Evolutionary conservation across 2,329 filamentous ascomycete species (phyloP).

Genomic region (Fusarium sp.): DNA sequence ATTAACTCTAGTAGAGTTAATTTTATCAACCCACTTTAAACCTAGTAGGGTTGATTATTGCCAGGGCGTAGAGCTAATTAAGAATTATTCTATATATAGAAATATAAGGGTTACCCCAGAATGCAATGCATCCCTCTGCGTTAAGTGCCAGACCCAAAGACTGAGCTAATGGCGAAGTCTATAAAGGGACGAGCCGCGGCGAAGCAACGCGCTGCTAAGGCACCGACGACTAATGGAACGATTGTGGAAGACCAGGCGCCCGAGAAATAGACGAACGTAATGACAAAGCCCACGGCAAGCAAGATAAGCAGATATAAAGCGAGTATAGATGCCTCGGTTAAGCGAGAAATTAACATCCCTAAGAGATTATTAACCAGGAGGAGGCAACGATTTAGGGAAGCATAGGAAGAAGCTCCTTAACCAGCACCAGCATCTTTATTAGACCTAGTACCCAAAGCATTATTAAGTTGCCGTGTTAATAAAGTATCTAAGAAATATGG

Average conservation of each 20-base stretch:
- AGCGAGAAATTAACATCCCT: constrained; percentile 52
- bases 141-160: constrained; percentile 40
- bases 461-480: constrained; percentile 39
- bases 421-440: not conserved
- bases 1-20: not conserved
- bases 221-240: constrained; percentile 43
- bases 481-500: constrained; percentile 42
- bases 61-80: not conserved
- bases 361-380: constrained; percentile 55
- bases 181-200: constrained; percentile 46
- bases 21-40: not conserved
- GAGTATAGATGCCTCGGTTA: constrained; percentile 53
- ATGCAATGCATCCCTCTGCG: too few species aligned
- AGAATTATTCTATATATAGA: not conserved
- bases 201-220: constrained; percentile 50
- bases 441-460: not conserved
- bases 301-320: constrained; percentile 54
- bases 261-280: constrained; percentile 27
- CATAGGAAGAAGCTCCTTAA: constrained; percentile 42
- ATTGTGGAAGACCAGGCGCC: constrained; percentile 35
- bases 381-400: constrained; percentile 57
- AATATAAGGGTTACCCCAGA: too few species aligned
- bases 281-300: constrained; percentile 40
- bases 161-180: constrained; percentile 57
- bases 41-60: not conserved